Conservation (phyloP, 768 basidiomycete species). For the Hydnomerulius pinastri region DNA sequence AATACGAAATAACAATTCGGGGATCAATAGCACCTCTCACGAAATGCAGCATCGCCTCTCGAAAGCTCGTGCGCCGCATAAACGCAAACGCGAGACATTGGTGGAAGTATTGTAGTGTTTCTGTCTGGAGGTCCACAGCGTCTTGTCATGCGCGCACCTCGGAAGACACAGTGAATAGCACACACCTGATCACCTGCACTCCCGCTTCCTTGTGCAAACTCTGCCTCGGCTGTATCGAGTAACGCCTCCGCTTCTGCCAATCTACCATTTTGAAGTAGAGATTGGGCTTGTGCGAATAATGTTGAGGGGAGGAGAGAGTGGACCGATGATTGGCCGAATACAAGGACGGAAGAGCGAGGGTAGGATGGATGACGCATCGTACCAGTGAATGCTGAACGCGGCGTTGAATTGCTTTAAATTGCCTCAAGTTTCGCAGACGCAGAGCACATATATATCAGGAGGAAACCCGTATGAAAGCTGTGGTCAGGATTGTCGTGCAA, state of each 20-base stretch:
- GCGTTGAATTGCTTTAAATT: too few relatives aligned
- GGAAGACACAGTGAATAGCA: background rate
- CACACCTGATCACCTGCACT: slow-evolving; percentile 11
- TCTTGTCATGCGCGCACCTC: slow-evolving; percentile 8
- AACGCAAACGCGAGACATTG: slow-evolving; percentile 82
- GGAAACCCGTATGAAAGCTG: too few relatives aligned
- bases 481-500: too few relatives aligned
- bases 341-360: slow-evolving; percentile 68
- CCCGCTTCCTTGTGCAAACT: slow-evolving; percentile 12
- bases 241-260: slow-evolving; percentile 66
- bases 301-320: slow-evolving; percentile 72
- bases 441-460: too few relatives aligned
- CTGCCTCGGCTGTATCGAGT: slow-evolving; percentile 55
- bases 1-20: slow-evolving; percentile 78
- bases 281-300: slow-evolving; percentile 70
- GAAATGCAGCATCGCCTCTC: slow-evolving; percentile 78
- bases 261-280: slow-evolving; percentile 62
- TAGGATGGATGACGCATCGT: slow-evolving; percentile 41
- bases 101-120: slow-evolving; percentile 77
- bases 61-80: slow-evolving; percentile 77
- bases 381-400: too few relatives aligned
- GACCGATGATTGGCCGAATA: slow-evolving; percentile 60
- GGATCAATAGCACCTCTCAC: slow-evolving; percentile 84
- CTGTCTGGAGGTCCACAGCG: slow-evolving; percentile 41
- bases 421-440: too few relatives aligned